These are phyloP conservation scores for Phytophthora brassicae DNA, from an alignment of 352 stramenopile genomes.

Conservation along the genomic window DNA sequence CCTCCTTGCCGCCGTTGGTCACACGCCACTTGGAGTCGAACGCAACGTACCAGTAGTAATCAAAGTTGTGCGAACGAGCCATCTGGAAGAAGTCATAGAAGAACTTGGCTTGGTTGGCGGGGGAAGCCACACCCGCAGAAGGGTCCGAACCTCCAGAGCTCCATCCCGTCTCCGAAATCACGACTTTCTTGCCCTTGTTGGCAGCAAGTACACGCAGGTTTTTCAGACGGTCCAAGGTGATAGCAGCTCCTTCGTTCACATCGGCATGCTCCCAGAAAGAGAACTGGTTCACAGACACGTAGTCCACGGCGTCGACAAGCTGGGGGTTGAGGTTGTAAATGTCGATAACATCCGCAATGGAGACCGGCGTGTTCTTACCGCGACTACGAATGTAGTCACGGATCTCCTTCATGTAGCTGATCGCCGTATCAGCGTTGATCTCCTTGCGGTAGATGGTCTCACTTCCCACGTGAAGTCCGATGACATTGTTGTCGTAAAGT, in stretches of 20 bases:
- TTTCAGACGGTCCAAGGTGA: conserved; percentile 59
- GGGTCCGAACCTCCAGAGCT: conserved; percentile 41
- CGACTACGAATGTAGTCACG: conserved; percentile 42
- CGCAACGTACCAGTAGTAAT: conserved; percentile 78
- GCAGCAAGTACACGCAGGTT: conserved; percentile 45
- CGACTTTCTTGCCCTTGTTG: conserved; percentile 51
- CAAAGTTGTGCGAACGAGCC: conserved; percentile 44
- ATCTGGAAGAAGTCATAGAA: conserved; percentile 72
- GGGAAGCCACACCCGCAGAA: conserved; percentile 38
- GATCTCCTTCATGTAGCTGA: conserved; percentile 64
- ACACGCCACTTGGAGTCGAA: conserved; percentile 70
- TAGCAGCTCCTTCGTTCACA: conserved; percentile 45
- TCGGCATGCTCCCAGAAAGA: conserved; percentile 68
- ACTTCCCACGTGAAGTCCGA: conserved; percentile 59
- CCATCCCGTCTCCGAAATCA: conserved; percentile 79
- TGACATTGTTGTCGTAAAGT: conserved; percentile 51
- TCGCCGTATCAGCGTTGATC: conserved; percentile 43
- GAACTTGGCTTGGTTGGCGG: conserved; percentile 61
- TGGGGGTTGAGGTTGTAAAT: conserved; percentile 61
- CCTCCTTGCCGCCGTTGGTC: conserved; percentile 41
- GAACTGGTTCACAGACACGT: conserved; percentile 80
- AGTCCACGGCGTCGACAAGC: conserved; percentile 65
- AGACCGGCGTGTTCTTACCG: conserved; percentile 54
- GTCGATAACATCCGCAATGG: conserved; percentile 73
- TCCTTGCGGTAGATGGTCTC: conserved; percentile 74